phyloP scores from a whole-genome alignment of 306 rosid genomes.

The Biancaea sappan region DNA sequence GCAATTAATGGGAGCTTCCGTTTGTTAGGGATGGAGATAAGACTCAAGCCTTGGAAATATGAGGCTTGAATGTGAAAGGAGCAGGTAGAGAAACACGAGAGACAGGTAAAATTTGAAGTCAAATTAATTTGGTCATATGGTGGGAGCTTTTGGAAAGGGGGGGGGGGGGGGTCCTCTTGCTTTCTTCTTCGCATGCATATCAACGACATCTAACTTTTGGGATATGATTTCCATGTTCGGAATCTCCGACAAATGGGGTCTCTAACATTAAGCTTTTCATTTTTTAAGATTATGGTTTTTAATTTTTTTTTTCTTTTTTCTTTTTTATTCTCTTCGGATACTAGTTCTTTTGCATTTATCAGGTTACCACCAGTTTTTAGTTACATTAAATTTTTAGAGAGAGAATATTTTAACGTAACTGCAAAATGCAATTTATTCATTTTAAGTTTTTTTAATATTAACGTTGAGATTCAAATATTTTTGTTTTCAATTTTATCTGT shows the following conservation, averaged over 20 bases:
- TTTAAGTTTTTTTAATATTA: no score
- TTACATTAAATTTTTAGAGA: no score
- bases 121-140: background rate
- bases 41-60: background rate
- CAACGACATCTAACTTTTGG: conserved; percentile 3
- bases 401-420: no score
- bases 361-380: background rate
- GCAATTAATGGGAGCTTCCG: background rate
- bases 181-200: conserved; percentile 3
- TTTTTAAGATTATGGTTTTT: background rate
- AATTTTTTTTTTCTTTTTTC: background rate
- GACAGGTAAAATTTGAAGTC: background rate
- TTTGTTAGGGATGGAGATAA: conserved; percentile 32
- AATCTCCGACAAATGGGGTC: conserved; percentile 53
- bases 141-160: background rate
- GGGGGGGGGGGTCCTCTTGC: background rate
- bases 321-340: background rate
- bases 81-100: conserved; percentile 8
- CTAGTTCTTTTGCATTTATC: background rate
- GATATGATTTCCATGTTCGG: conserved; percentile 40
- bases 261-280: background rate
- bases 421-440: no score
- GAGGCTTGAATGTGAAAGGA: conserved; percentile 11
- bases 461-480: no score
- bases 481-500: no score